phyloP scores from a whole-genome alignment of 257 asterid genomes.

The Ocimum tenuiflorum region DNA sequence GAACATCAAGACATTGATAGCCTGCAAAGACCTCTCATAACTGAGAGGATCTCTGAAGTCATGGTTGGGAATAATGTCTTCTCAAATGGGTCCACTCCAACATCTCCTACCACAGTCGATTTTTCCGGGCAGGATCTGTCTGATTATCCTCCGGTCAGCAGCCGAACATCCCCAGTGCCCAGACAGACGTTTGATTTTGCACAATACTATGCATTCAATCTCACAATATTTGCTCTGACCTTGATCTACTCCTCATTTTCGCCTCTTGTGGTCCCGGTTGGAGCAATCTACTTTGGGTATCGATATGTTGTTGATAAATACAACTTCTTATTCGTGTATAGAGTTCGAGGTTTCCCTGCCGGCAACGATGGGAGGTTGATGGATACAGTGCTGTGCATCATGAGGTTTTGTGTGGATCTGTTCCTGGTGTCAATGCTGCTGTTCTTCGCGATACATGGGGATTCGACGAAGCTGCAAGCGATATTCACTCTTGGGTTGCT shows the following conservation, averaged over 20 bases:
- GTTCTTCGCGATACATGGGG: conserved; percentile 79
- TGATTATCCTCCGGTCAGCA: conserved; percentile 87
- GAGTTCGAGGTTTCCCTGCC: conserved; percentile 94
- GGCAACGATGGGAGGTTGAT: conserved; percentile 95
- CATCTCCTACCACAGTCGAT: conserved; percentile 39
- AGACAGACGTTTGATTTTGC: conserved; percentile 90
- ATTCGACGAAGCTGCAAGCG: conserved; percentile 85
- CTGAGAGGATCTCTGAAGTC: conserved; percentile 45
- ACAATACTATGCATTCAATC: conserved; percentile 88
- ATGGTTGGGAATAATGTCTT: conserved; percentile 37
- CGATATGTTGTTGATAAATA: conserved; percentile 90
- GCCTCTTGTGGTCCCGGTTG: conserved; percentile 95
- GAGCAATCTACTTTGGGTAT: conserved; percentile 84
- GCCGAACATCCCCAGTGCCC: conserved; percentile 93
- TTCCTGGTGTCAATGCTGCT: conserved; percentile 71
- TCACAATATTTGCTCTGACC: conserved; percentile 91
- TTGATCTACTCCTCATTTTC: conserved; percentile 80
- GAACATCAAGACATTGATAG: conserved; percentile 54
- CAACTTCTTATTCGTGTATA: conserved; percentile 84
- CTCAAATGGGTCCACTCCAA: conserved; percentile 37
- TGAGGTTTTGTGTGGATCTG: conserved; percentile 77
- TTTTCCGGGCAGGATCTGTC: conserved; percentile 66
- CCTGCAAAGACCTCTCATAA: conserved; percentile 64
- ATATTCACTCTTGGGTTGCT: conserved; percentile 78
- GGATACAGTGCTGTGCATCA: conserved; percentile 74